Evolutionary conservation across 371 early-diverging fungal genomes (phyloP).

Genomic region (Mortierella sp.): DNA sequence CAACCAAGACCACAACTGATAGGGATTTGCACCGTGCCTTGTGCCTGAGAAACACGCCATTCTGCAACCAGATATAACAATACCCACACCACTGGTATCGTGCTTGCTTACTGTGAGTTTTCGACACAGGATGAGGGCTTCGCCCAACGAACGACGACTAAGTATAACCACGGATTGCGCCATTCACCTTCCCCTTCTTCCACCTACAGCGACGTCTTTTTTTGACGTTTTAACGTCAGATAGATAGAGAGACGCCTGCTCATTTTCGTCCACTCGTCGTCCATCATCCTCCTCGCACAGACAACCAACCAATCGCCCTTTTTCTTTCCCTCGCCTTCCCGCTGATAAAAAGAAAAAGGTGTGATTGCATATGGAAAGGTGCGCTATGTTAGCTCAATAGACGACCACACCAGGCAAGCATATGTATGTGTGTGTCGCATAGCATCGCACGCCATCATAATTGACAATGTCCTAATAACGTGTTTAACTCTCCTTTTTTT

Average conservation of each 20-base stretch:
- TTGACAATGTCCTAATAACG: not conserved
- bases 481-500: not conserved
- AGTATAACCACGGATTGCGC: not conserved
- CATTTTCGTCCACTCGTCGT: not conserved
- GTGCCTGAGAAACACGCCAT: not conserved
- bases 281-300: not conserved
- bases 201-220: not conserved
- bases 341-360: not conserved
- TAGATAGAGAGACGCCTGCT: not conserved
- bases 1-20: too few species aligned
- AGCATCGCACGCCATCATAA: conserved; percentile 5
- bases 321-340: not conserved
- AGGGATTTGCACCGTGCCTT: too few species aligned
- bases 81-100: not conserved
- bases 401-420: not conserved
- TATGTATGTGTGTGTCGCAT: not conserved
- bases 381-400: not conserved
- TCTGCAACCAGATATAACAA: not conserved
- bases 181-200: not conserved
- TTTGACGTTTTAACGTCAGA: not conserved
- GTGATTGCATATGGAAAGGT: not conserved
- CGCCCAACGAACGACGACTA: not conserved
- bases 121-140: not conserved
- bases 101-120: not conserved
- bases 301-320: not conserved